Evolutionary conservation across 2,329 filamentous ascomycete genomes (phyloP).

Genomic region (Trichophaea hybrida): DNA sequence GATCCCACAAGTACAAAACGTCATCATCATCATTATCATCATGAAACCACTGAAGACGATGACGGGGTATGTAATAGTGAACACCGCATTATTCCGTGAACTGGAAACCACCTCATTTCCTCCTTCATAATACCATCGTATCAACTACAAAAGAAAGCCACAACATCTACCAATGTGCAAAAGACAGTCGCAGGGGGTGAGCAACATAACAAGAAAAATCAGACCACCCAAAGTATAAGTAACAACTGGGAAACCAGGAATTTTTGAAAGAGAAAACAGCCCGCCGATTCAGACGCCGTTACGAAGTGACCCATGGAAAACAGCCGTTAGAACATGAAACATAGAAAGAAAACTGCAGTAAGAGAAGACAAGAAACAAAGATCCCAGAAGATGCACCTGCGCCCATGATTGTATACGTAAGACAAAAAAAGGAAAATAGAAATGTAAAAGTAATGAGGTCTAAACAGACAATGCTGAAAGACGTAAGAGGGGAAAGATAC

Average conservation of each 20-base stretch:
- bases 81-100: too few relatives aligned
- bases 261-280: too few relatives aligned
- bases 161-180: not conserved
- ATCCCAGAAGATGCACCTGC: conserved; percentile 24
- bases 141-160: not conserved
- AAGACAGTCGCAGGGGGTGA: not conserved
- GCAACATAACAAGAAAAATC: not conserved
- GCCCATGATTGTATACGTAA: conserved; percentile 18
- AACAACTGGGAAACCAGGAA: not conserved
- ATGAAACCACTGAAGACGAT: too few relatives aligned
- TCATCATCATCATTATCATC: too few relatives aligned
- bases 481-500: conserved; percentile 4
- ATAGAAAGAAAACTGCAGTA: conserved; percentile 11
- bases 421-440: conserved; percentile 21
- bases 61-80: too few relatives aligned
- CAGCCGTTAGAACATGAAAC: conserved; percentile 11
- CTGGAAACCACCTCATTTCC: too few relatives aligned
- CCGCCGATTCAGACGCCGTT: too few relatives aligned
- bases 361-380: conserved; percentile 17
- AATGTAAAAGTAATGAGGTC: conserved; percentile 18
- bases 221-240: not conserved
- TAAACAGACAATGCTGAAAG: not conserved
- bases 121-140: too few relatives aligned
- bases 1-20: too few relatives aligned
- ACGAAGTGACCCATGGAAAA: not conserved